Base-by-base conservation (phyloP, 1,284 basidiomycete genomes). In the Athelia sp. region DNA sequence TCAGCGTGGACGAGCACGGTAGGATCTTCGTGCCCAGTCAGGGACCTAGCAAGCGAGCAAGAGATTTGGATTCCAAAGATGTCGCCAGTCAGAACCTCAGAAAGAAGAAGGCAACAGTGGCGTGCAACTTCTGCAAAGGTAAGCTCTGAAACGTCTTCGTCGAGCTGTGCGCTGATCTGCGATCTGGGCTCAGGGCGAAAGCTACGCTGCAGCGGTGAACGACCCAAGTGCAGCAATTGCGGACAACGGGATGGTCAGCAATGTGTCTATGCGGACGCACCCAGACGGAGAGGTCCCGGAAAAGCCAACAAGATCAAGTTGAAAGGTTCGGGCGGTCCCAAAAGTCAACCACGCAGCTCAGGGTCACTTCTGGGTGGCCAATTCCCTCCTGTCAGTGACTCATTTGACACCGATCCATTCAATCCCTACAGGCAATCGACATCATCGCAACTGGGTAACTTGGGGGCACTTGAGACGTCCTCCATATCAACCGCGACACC, bases 241-340 rank as follows among this genome's bases (percentile, higher is more conserved):
- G 59, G 55, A 21, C 70, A 69, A 23, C 77, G 78, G 26, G 60
- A 29, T 4, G 26, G 66, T 47, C 63, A 70, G 48, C 56, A 61
- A 40, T 89, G 86, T 62, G 62, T 61, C 49, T 89, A 87, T 65
- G 75, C 73, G 40, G 62, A 66, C 18, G 62, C 72, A 18, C 72
- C 74, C n/a, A 72, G 76, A 61, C 75, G 85, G 31, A 78, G 85
- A 45, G 85, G 86, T 4, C 84, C 84, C 52, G 86, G 84, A 21
- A 87, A 83, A 65, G 78, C 80, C 31, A 29, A 29, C 13, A 29
- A 29, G 26, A 13, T 4, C 26, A 29, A 29, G 26, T 29, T 13
- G 26, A 29, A 29, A 29, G 26, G 4, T 6, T 29, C 26, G 26
- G n/a, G n/a, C n/a, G n/a, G n/a, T n/a, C n/a, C n/a, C n/a, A 29